These are phyloP conservation scores for Crithidia bombi DNA, from an alignment of 208 protist species.

Conservation along the genomic window DNA sequence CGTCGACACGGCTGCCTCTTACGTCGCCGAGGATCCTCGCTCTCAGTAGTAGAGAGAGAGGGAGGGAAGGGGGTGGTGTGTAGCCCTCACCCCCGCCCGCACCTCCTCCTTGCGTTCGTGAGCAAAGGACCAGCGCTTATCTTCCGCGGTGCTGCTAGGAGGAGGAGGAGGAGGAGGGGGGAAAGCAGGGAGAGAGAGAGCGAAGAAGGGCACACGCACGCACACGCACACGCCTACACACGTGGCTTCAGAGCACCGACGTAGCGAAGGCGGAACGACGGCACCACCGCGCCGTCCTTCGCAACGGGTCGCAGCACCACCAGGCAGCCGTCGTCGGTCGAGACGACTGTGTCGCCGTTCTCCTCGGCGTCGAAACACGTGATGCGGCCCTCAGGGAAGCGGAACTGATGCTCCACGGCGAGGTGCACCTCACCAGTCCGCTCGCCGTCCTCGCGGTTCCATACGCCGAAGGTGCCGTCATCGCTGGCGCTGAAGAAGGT, in stretches of 20 bases:
- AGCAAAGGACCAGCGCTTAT: too few species aligned
- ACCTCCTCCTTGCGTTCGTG: too few species aligned
- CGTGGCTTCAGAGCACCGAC: constrained; percentile 36
- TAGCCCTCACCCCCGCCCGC: not conserved
- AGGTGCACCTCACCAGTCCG: constrained; percentile 40
- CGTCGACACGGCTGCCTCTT: too few species aligned
- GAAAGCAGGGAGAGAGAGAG: constrained; percentile 3
- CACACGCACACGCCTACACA: not conserved
- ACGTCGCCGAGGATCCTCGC: too few species aligned
- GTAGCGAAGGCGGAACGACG: constrained; percentile 56
- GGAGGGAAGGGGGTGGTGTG: not conserved
- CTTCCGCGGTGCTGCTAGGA: too few species aligned
- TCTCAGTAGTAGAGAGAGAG: too few species aligned
- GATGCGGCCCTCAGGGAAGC: constrained; percentile 53
- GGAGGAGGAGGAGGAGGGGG: too few species aligned
- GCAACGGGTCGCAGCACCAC: constrained; percentile 49
- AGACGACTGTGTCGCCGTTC: constrained; percentile 55
- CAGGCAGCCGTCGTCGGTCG: constrained; percentile 46
- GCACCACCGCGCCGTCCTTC: constrained; percentile 33
- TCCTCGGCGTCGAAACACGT: constrained; percentile 52
- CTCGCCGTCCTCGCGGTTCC: constrained; percentile 41
- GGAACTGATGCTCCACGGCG: constrained; percentile 30
- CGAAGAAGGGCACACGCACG: not conserved
- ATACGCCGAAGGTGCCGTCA: constrained; percentile 55
- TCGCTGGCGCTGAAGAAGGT: constrained; percentile 63